These are phyloP conservation scores for Suillus hirtellus DNA, from an alignment of 768 basidiomycete genomes.

Conservation along the genomic window DNA sequence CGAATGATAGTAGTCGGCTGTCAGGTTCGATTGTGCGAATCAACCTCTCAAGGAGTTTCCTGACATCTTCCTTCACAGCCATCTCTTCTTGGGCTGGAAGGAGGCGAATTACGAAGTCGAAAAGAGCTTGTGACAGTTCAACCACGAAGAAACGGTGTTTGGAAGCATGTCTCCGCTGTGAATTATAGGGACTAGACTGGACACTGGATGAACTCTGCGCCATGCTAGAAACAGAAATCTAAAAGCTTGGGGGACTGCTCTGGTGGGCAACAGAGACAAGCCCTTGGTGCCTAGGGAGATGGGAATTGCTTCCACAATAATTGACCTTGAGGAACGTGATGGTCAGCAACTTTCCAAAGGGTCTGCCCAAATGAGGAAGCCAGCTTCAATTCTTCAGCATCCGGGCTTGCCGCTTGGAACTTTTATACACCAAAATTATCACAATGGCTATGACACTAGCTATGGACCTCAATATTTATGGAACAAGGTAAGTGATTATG, in stretches of 20 bases:
- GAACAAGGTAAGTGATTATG: background rate
- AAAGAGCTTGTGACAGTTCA: slow-evolving; percentile 87
- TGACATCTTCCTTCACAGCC: slow-evolving; percentile 92
- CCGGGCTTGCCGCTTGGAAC: background rate
- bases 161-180: slow-evolving; percentile 39
- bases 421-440: background rate
- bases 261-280: slow-evolving; percentile 14
- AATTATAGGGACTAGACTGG: slow-evolving; percentile 28
- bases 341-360: slow-evolving; percentile 21
- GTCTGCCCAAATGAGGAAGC: slow-evolving; percentile 31
- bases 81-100: slow-evolving; percentile 89
- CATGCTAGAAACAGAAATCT: slow-evolving; percentile 21
- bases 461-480: background rate
- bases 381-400: slow-evolving; percentile 1
- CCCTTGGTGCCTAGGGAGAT: slow-evolving; percentile 10
- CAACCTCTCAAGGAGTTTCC: slow-evolving; percentile 91
- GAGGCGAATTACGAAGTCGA: slow-evolving; percentile 91
- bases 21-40: slow-evolving; percentile 94
- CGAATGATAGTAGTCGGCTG: slow-evolving; percentile 89
- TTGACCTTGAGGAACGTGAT: slow-evolving; percentile 26
- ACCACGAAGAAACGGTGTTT: slow-evolving; percentile 65
- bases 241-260: slow-evolving; percentile 8
- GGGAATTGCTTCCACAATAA: slow-evolving; percentile 29
- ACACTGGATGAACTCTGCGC: slow-evolving; percentile 29
- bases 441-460: background rate